Base-by-base conservation (phyloP, 2,329 filamentous ascomycete genomes). In the Colletotrichum plurivorum region DNA sequence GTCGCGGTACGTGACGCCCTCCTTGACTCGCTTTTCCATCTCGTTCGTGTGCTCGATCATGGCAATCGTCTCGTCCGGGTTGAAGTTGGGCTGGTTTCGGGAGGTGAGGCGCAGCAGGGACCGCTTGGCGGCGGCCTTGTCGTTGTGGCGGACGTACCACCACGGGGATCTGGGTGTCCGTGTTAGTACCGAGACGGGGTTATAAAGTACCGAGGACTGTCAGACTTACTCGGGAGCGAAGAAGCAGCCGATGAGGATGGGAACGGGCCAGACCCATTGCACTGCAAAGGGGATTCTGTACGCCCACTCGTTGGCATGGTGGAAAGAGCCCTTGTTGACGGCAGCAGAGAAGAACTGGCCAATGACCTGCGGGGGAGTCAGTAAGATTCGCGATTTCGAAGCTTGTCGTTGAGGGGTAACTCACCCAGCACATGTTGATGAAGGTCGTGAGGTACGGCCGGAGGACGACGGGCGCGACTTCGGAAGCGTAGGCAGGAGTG, bases 31-130 rank as follows among this genome's bases (percentile, higher is more conserved):
- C 72, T 82, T 82, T 72, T 87, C 85, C 64, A 84, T 75, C 74
- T 84, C 81, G 70, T 88, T 84, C 7, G 87, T 88, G 70, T 88
- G 82, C 43, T 83, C 80, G 73, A 89, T 87, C 83, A 88, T 83
- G 16, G 86, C 84, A 12, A 89, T 76, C 0, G 82, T 83, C 68
- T 85, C 80, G 66, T 87, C 83, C 4, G 77, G 75, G 69, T 86
- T 82, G 71, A 85, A 84, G 36, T 71, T 73, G 22, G 78, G 74
- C 64, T 81, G 76, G 67, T 79, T 77, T 39, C 72, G 74, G 5
- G 78, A 81, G 0, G 82, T 84, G 2, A 87, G 78, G 16, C 84
- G 78, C 27, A 81, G 69, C 0, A 87, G 75, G 2, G 83, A 80
- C 16, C 75, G 75, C 55, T 78, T 80, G 0, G 85, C 85, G 1